These are phyloP conservation scores for Myrmaecium sp. DNA, from an alignment of 2,329 filamentous ascomycete species.

Conservation along the genomic window DNA sequence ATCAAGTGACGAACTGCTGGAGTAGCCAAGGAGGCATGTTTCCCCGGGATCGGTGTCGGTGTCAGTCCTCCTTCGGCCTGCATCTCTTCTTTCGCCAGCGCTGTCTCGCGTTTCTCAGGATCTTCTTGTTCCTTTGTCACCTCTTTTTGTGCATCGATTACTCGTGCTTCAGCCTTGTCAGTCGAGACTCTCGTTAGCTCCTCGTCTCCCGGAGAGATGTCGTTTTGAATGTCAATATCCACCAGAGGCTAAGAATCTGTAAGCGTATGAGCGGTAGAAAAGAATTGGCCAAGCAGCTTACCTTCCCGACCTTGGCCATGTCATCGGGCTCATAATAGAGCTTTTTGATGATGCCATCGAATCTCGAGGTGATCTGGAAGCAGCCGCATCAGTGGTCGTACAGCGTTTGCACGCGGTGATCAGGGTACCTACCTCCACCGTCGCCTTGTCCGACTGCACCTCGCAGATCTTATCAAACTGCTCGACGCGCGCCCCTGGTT, in stretches of 20 bases:
- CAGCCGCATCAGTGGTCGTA: background rate
- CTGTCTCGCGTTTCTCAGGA: too few species aligned
- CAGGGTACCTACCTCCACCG: slow-evolving; percentile 34
- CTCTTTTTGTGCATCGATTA: slow-evolving; percentile 11
- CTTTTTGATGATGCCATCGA: slow-evolving; percentile 90
- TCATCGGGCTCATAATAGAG: slow-evolving; percentile 90
- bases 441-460: slow-evolving; percentile 94
- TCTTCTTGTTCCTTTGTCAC: slow-evolving; percentile 5
- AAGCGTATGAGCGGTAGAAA: background rate
- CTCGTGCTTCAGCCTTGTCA: slow-evolving; percentile 15
- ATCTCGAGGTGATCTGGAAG: slow-evolving; percentile 76
- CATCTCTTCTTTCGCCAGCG: too few species aligned
- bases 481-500: slow-evolving; percentile 86
- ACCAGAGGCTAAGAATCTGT: slow-evolving; percentile 52
- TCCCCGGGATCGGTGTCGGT: slow-evolving; percentile 30
- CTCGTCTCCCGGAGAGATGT: slow-evolving; percentile 46
- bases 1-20: slow-evolving; percentile 81
- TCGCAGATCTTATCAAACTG: slow-evolving; percentile 97
- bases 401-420: too few species aligned
- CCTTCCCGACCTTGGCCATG: slow-evolving; percentile 80
- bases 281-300: slow-evolving; percentile 10
- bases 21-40: slow-evolving; percentile 63
- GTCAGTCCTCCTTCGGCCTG: too few species aligned
- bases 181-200: slow-evolving; percentile 22
- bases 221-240: slow-evolving; percentile 82